These are phyloP conservation scores for Solanum corneliomulleri DNA, from an alignment of 257 asterid genomes.

Conservation along the genomic window DNA sequence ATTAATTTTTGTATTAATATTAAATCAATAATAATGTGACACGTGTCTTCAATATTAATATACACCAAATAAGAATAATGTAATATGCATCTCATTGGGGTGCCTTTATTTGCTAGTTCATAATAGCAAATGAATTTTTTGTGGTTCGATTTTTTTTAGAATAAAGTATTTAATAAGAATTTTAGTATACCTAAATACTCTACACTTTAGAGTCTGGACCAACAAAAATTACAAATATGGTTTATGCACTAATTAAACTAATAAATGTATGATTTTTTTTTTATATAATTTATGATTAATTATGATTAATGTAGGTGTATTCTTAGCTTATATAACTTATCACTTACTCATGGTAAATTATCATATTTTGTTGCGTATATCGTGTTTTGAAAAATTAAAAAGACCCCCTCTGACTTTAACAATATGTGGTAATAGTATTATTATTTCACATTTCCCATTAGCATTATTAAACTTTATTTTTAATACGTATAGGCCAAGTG, in stretches of 20 bases:
- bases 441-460: too few relatives aligned
- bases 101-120: not conserved
- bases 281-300: not conserved
- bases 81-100: not conserved
- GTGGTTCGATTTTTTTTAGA: too few relatives aligned
- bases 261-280: not conserved
- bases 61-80: too few relatives aligned
- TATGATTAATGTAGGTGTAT: not conserved
- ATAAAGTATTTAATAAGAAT: too few relatives aligned
- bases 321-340: not conserved
- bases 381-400: not conserved
- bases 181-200: not conserved
- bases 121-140: too few relatives aligned
- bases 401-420: not conserved
- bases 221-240: not conserved
- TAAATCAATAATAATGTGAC: not conserved
- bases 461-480: too few relatives aligned
- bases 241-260: not conserved
- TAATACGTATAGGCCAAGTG: not conserved
- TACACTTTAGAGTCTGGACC: accelerated
- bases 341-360: not conserved
- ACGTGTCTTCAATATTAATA: not conserved
- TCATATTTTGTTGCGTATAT: not conserved
- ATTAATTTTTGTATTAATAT: not conserved
- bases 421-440: not conserved